Evolutionary conservation across 371 early-diverging fungal species (phyloP), one percentile per base, ranked within the genome.

Genomic region (Mucor indicus): DNA sequence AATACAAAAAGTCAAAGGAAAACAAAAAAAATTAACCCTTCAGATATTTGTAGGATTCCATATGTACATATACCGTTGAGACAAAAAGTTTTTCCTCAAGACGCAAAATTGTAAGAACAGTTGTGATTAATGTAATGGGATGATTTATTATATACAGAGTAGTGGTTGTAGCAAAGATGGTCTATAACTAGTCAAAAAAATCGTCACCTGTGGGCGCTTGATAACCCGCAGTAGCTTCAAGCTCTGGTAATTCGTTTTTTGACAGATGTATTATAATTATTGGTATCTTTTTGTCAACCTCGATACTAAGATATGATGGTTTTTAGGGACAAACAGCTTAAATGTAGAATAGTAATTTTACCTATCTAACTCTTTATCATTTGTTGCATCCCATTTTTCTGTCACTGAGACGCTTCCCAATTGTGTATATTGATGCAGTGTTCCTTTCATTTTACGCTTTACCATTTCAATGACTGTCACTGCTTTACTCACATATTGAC

Each of bases 401-500:
- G 55, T 55, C 2, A 73, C 66, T 8, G 69, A 66, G 7, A 72
- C 61, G 37, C 69, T 79, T 8, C 83, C 83, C 6, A 83, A 57
- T 27, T 83, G 79, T 23, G 79, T 83, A 37, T 80, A 83, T 36
- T 83, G 83, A 50, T 83, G 80, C 19, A 83, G 39, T 1, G 73
- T 55, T 0, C 83, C 83, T 41, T 75, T 70, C 67, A 78, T 62
- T 10, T 69, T 55, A 38, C 86, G 67, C 39, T 84, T 86, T 16
- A 80, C 67, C 40, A 86, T 82, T 46, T 86, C 86, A 9, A 75
- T 79, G 3, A 86, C 80, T 0, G 84, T 77, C 0, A 86, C 83
- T 17, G 84, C 75, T 30, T 83, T 83, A 48, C 79, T 79, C 38
- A 86, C 69, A 20, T 67, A 55, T 24, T 60, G 62, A 1, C 84